A percentile compares a stretch with the other conserved stretches of the same genome.
These are phyloP conservation scores for Stephanodiscus minutulus DNA, from an alignment of 108 stramenopile species.

Conservation along the genomic window DNA sequence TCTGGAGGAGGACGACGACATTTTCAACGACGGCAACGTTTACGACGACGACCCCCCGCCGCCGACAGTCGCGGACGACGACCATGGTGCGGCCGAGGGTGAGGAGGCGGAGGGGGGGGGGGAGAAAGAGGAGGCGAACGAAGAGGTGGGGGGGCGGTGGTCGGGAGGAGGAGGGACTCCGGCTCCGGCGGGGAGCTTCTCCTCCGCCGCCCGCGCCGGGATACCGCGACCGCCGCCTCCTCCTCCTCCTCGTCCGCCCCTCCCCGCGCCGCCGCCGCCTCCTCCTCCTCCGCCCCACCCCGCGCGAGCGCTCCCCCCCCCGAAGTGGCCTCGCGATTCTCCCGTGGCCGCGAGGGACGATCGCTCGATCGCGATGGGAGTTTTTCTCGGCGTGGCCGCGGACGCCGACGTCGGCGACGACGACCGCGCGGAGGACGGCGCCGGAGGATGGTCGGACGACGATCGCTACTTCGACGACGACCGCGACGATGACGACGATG, in stretches of 20 bases:
- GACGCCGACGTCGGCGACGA: neutral
- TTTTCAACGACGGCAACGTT: slow-evolving; percentile 15
- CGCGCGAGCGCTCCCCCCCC: too few relatives aligned
- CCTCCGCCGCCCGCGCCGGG: too few relatives aligned
- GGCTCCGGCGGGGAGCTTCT: too few relatives aligned
- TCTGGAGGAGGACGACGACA: slow-evolving; percentile 10
- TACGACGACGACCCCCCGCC: neutral
- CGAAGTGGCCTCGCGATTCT: too few relatives aligned
- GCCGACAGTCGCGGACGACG: neutral
- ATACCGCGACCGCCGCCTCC: too few relatives aligned
- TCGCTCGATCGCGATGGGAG: too few relatives aligned
- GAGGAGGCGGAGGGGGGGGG: neutral
- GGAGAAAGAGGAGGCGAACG: too few relatives aligned
- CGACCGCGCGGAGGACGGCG: neutral
- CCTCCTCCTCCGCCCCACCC: too few relatives aligned
- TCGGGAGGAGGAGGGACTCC: too few relatives aligned
- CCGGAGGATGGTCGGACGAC: slow-evolving; percentile 1
- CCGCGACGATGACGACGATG: slow-evolving; percentile 1
- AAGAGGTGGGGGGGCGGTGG: too few relatives aligned
- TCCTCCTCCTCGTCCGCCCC: too few relatives aligned
- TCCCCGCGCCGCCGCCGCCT: too few relatives aligned
- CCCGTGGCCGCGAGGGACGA: neutral
- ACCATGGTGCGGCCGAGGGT: neutral
- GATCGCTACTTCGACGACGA: neutral
- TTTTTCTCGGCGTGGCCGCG: neutral